Base-by-base conservation (phyloP, 306 rosid species). In the Begonia loranthoides region DNA sequence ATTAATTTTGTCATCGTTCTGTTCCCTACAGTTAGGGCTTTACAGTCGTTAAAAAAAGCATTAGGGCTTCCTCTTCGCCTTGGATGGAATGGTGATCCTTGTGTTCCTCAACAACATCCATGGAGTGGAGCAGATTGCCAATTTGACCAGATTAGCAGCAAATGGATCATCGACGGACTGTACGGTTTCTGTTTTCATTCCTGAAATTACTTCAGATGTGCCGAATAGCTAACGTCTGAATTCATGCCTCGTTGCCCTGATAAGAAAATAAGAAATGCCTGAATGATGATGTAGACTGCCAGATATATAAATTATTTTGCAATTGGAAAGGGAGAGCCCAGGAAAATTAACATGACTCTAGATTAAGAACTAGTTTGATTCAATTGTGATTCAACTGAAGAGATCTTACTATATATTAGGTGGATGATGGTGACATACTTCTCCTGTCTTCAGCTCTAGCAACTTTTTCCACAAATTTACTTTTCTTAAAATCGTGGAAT, bases 21-120 rank as follows among this genome's bases (percentile, higher is more conserved):
- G 57, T 65, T 49, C 51, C 66, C 79, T 59, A 28, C 77, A 83
- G 99, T 92, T 68, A 63, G 19, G 72, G 96, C 93, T 57, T 70
- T 86, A 66, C 94, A 70, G 62, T 52, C 64, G 48, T 61, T 83
- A 73, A 92, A 86, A 85, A 68, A 39, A 67, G 70, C 93, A 41
- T 69, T 92, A 82, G 93, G 81, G 24, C 96, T 92, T 58, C 99
- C 99, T 47, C 71, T 74, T 48, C 83, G 96, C 57, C 70, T 92
- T 54, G 96, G 99, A 49, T 92, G 99, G 99, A 86, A 92, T 40
- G 99, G 99, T 51, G 99, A 92, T 92, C 99, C 96, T 5, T 92
- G 99, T 49, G 94, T 83, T 69, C 99, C 99, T 55, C 93, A 84
- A 60, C 84, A 92, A 57, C 99, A 86, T 74, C 99, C 99, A 21